A percentile compares a stretch with the other conserved stretches of the same genome.
phyloP scores from a whole-genome alignment of 2,329 filamentous ascomycete genomes.

The Ophiostoma australiae region DNA sequence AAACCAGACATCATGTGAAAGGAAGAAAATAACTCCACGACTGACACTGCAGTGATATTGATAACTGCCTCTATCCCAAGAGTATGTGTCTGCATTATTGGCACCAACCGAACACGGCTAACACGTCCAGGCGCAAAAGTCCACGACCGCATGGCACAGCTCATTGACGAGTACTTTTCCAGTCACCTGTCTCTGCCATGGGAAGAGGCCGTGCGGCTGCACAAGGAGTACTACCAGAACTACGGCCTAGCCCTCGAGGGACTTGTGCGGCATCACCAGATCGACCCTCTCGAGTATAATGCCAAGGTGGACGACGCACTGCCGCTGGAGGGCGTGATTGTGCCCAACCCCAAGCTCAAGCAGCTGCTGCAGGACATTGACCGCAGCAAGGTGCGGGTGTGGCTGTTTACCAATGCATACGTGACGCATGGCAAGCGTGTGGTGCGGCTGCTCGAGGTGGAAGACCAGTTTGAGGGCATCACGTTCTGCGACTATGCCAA shows the following conservation, averaged over 20 bases:
- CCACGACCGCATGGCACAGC: slow-evolving; percentile 77
- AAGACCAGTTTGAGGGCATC: slow-evolving; percentile 88
- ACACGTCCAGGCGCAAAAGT: slow-evolving; percentile 61
- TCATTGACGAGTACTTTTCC: slow-evolving; percentile 64
- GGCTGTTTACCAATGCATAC: slow-evolving; percentile 97
- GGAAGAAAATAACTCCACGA: neutral
- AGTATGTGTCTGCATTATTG: slow-evolving; percentile 47
- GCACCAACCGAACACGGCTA: neutral
- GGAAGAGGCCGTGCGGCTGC: slow-evolving; percentile 78
- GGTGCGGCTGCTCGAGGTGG: slow-evolving; percentile 71
- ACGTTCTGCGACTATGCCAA: slow-evolving; percentile 87
- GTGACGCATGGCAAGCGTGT: slow-evolving; percentile 81
- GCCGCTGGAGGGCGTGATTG: slow-evolving; percentile 78
- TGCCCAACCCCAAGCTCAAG: slow-evolving; percentile 69
- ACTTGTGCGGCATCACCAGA: slow-evolving; percentile 86
- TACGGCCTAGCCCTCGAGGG: slow-evolving; percentile 98
- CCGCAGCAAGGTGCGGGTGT: slow-evolving; percentile 73
- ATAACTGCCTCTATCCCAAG: slow-evolving; percentile 93
- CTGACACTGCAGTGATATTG: slow-evolving; percentile 71
- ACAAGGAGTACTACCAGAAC: slow-evolving; percentile 87
- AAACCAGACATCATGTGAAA: neutral
- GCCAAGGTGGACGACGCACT: slow-evolving; percentile 89
- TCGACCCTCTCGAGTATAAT: slow-evolving; percentile 94
- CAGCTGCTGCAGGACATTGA: slow-evolving; percentile 78
- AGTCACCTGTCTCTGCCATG: slow-evolving; percentile 67